Percentiles rank a stretch among this genome's conserved stretches.
These are phyloP conservation scores for Phaeosphaeriaceae sp. DNA, from an alignment of 2,329 filamentous ascomycete genomes.

Conservation along the genomic window DNA sequence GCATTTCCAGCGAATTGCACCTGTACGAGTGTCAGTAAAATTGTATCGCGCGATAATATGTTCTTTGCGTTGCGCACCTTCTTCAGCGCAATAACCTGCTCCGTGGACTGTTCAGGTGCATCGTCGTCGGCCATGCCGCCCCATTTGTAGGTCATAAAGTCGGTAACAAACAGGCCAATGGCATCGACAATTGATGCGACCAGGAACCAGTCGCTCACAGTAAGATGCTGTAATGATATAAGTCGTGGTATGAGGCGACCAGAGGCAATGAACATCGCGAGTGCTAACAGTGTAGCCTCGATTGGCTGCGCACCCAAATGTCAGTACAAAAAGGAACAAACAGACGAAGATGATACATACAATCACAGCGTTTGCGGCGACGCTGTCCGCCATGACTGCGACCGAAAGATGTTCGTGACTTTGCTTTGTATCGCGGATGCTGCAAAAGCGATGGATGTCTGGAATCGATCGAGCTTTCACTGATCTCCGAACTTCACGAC, in stretches of 20 bases:
- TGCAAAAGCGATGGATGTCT: background rate
- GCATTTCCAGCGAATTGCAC: conserved; percentile 26
- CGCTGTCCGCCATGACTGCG: conserved; percentile 9
- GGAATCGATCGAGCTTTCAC: background rate
- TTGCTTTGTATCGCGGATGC: background rate
- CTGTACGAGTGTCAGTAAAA: background rate
- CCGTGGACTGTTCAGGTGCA: conserved; percentile 9
- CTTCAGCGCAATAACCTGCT: conserved; percentile 17
- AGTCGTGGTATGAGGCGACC: conserved; percentile 24
- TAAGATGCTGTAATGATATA: conserved; percentile 18
- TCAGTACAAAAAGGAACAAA: conserved; percentile 2
- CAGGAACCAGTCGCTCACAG: conserved; percentile 23
- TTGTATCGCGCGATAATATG: background rate
- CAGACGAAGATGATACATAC: conserved; percentile 6
- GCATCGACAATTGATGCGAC: conserved; percentile 24
- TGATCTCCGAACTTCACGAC: background rate
- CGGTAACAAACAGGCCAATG: conserved; percentile 25
- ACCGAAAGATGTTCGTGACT: background rate
- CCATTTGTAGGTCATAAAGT: conserved; percentile 25
- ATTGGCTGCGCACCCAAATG: conserved; percentile 14
- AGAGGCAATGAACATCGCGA: conserved; percentile 21
- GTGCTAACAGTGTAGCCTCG: conserved; percentile 14
- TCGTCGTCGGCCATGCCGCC: conserved; percentile 25
- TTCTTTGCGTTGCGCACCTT: conserved; percentile 9
- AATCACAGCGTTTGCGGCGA: conserved; percentile 16